Conservation (phyloP, 2,329 filamentous ascomycete species). For the Cladophialophora yegresii region DNA sequence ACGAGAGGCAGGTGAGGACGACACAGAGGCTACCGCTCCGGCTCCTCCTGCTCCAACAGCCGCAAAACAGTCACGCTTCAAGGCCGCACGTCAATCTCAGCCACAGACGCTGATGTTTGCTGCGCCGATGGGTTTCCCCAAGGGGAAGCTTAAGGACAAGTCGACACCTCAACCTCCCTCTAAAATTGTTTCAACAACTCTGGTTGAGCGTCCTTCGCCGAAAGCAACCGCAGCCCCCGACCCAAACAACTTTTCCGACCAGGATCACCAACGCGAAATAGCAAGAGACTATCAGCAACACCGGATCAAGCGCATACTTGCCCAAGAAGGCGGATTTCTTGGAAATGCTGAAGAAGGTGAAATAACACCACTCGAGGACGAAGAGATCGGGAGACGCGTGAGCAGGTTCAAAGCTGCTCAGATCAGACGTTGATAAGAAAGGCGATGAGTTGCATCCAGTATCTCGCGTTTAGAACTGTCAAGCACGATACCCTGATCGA, state of each 20-base stretch:
- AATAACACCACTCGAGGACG: slow-evolving; percentile 60
- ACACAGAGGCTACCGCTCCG: slow-evolving; percentile 26
- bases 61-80: slow-evolving; percentile 36
- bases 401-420: slow-evolving; percentile 54
- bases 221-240: slow-evolving; percentile 45
- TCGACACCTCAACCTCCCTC: slow-evolving; percentile 44
- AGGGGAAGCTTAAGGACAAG: slow-evolving; percentile 1
- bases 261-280: slow-evolving; percentile 73
- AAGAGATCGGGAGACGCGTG: slow-evolving; percentile 58
- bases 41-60: slow-evolving; percentile 33
- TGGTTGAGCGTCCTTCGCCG: slow-evolving; percentile 55
- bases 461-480: not conserved
- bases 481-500: not conserved
- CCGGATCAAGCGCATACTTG: slow-evolving; percentile 79
- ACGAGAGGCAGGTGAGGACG: slow-evolving; percentile 38
- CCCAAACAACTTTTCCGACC: slow-evolving; percentile 70
- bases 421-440: slow-evolving; percentile 37
- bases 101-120: slow-evolving; percentile 41
- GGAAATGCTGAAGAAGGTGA: slow-evolving; percentile 55
- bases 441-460: not conserved
- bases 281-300: slow-evolving; percentile 79
- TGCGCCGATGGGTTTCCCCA: slow-evolving; percentile 35
- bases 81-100: slow-evolving; percentile 27
- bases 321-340: slow-evolving; percentile 79
- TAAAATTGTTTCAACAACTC: slow-evolving; percentile 59